Evolutionary conservation across 768 basidiomycete genomes (phyloP), one percentile per base, ranked within the genome.

Genomic region (Daedalea quercina): DNA sequence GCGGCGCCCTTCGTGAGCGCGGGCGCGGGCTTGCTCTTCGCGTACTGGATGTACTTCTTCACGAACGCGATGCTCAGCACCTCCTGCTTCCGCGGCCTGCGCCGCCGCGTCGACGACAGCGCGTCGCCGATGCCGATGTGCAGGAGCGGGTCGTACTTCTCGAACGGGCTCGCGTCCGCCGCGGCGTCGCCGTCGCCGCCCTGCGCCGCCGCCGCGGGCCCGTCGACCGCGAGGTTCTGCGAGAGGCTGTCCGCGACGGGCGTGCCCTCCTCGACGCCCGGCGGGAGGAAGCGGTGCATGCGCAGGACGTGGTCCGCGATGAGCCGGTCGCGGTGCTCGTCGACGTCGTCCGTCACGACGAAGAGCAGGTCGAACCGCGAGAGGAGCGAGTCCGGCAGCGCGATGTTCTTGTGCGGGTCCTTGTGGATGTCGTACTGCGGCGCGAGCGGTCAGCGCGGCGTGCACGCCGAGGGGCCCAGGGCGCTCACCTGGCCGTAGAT

Each of bases 301-400:
- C 96, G 82, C 48, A 99, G 80, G 57, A 99, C 94, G 64, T 99
- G 96, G 71, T 99, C 96, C 47, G 95, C 94, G 62, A 99, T 96
- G 68, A 76, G 78, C 15, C 96, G 85, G 70, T 99, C 96, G 28
- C 93, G 81, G 58, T 83, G 80, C 72, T 97, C 95, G 61, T 97
- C 92, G 9, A 97, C 94, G 65, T 99, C 95, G 70, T 98, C 96
- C 0, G 94, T 99, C 17, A 99, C 94, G 50, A 99, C 87, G 66
- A 99, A 99, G 35, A 99, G 80, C 50, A 99, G 72, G 74, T 99
- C 95, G 73, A 99, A 99, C 82, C 95, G 95, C 22, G 95, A 97
- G 34, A 99, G 81, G 35, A 99, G 80, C 23, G 95, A 99, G 69
- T 98, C 95, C 11, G 95, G 95, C 11, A 99, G 81, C 12, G 95